These are phyloP conservation scores for Coemansia sp. DNA, from an alignment of 192 early-diverging fungal species.

Conservation along the genomic window DNA sequence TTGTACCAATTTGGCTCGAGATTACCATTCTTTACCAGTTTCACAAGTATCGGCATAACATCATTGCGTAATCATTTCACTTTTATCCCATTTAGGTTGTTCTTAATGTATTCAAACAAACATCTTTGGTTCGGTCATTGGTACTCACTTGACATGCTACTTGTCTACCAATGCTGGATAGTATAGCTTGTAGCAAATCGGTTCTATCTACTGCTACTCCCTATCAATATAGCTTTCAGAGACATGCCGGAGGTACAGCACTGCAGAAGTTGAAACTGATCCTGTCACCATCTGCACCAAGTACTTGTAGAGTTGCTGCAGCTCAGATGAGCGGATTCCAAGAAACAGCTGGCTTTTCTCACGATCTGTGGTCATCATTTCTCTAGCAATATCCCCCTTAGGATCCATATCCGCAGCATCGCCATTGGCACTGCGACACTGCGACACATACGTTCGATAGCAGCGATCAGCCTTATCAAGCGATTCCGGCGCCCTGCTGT, in stretches of 20 bases:
- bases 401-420: neutral
- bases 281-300: conserved; percentile 18
- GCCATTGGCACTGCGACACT: conserved; percentile 1
- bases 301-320: conserved; percentile 30
- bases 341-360: conserved; percentile 17
- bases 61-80: neutral
- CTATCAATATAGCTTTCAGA: conserved; percentile 4
- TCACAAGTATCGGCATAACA: conserved; percentile 50
- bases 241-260: conserved; percentile 1
- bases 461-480: conserved; percentile 22
- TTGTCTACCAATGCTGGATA: no score
- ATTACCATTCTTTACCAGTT: conserved; percentile 72
- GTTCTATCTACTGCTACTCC: neutral
- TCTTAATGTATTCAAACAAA: neutral
- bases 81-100: neutral
- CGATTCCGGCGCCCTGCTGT: conserved; percentile 1
- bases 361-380: conserved; percentile 18
- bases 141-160: neutral
- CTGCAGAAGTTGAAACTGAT: neutral
- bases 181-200: neutral
- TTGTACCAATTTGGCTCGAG: conserved; percentile 72
- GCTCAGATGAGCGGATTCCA: conserved; percentile 30
- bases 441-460: conserved; percentile 7
- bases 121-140: neutral
- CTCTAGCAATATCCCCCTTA: conserved; percentile 4